Base-by-base conservation (phyloP, 164 flowering plant species). In the Santalum album region DNA sequence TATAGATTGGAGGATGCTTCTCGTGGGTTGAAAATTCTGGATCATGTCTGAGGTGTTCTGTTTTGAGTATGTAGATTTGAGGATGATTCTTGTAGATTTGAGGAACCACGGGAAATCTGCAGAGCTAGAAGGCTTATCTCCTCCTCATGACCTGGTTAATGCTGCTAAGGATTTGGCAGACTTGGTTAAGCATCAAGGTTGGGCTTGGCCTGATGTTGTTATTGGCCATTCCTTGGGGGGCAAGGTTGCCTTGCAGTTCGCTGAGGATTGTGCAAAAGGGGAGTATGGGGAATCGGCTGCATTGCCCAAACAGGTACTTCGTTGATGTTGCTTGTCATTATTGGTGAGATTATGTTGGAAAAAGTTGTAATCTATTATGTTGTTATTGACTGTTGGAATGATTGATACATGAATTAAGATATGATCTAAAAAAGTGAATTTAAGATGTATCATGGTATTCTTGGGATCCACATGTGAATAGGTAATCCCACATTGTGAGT, bases 191-290 rank as follows among this genome's bases (percentile, higher is more conserved):
- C 57, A 68, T 21, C 61, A 70, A 38, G 85, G 84, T 38, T 92
- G 95, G 99, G 64, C 60, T 55, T 92, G 95, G 99, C 99, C 99
- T 1, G 91, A 87, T 72, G 95, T 80, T 60, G 94, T 89, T 47
- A 72, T 92, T 0, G 96, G 99, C 24, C 99, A 92, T 65, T 92
- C 99, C 23, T 59, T 89, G 90, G 97, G 99, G 10, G 99, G 99
- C 9, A 92, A 92, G 69, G 82, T 92, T 40, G 90, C 91, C 0
- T 58, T 92, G 61, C 89, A 87, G 51, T 92, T 67, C 49, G 77
- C 72, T 0, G 65, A 79, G 70, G 84, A 90, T 47, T 83, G 91
- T 72, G 76, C 74, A 58, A 65, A 64, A 48, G 91, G 95, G 10
- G 75, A 75, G 47, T 92, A 83, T 68, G 99, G 96, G 24, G 77